Conservation (phyloP, 129 eudicot species). For the Ambrosia trifida region DNA sequence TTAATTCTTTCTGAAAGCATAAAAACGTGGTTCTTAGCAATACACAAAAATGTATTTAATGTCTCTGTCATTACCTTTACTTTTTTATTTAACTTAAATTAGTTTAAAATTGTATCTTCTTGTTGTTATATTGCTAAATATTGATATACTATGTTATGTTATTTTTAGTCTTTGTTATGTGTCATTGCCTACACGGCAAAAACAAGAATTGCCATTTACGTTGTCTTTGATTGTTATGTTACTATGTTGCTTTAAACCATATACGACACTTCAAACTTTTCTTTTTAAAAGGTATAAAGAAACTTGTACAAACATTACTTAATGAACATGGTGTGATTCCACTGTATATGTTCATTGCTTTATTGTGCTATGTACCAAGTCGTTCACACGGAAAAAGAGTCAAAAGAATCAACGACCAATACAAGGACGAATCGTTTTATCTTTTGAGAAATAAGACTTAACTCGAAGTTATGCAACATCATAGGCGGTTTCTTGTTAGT, state of each 20-base stretch:
- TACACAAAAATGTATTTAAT: too few species aligned
- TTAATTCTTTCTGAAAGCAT: too few species aligned
- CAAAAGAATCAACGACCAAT: neutral
- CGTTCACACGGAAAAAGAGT: neutral
- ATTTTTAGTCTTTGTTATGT: neutral
- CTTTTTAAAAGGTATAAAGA: neutral
- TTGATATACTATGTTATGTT: neutral
- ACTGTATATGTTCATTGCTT: neutral
- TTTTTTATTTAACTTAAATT: neutral
- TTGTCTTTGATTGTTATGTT: neutral
- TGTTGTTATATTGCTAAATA: neutral
- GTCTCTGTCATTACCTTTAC: neutral
- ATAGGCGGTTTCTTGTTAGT: too few species aligned
- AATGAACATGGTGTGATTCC: neutral
- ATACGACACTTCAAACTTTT: neutral
- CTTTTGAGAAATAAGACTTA: neutral
- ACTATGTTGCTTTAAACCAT: constrained; percentile 5
- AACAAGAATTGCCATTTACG: neutral
- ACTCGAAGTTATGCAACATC: neutral
- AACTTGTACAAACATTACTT: constrained; percentile 6
- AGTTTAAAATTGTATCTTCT: neutral
- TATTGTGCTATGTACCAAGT: neutral
- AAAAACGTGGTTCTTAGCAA: too few species aligned
- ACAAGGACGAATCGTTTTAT: neutral
- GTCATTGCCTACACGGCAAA: neutral